These are phyloP conservation scores for Athelia psychrophila DNA, from an alignment of 1,284 basidiomycete genomes.

Conservation along the genomic window DNA sequence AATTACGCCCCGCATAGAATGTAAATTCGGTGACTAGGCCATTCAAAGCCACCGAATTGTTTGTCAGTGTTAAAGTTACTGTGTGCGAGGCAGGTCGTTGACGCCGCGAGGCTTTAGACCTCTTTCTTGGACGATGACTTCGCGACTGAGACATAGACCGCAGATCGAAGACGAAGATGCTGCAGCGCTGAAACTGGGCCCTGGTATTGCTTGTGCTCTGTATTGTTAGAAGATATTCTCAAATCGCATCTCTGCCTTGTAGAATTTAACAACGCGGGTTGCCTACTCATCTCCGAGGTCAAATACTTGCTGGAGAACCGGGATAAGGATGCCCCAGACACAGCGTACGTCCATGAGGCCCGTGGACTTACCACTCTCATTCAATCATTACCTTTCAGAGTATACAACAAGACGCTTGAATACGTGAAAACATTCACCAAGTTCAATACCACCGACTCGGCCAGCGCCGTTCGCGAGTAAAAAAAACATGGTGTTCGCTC, in stretches of 20 bases:
- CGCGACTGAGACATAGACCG: slow-evolving; percentile 15
- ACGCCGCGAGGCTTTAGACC: too few relatives aligned
- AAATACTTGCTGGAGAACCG: slow-evolving; percentile 85
- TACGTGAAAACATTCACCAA: slow-evolving; percentile 91
- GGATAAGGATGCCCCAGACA: slow-evolving; percentile 81
- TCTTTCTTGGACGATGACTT: not conserved
- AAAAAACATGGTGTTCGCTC: slow-evolving; percentile 24
- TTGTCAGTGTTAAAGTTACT: too few relatives aligned
- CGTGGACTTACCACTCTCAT: not conserved
- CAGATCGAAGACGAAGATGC: slow-evolving; percentile 70
- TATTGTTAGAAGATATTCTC: not conserved
- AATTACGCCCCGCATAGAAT: too few relatives aligned
- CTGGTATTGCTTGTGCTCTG: slow-evolving; percentile 40
- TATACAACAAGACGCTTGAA: slow-evolving; percentile 90
- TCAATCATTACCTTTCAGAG: slow-evolving; percentile 41
- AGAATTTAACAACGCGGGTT: slow-evolving; percentile 92
- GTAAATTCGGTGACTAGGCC: too few relatives aligned
- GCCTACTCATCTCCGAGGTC: slow-evolving; percentile 88
- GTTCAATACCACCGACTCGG: slow-evolving; percentile 85
- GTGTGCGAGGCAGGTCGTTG: too few relatives aligned
- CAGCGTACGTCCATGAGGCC: slow-evolving; percentile 51
- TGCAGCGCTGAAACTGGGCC: slow-evolving; percentile 62
- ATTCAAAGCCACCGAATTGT: too few relatives aligned
- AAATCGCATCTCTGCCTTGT: slow-evolving; percentile 2
- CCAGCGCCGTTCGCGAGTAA: slow-evolving; percentile 88